phyloP scores from a whole-genome alignment of 495 filamentous ascomycete species.

The Gamarada debralockiae region DNA sequence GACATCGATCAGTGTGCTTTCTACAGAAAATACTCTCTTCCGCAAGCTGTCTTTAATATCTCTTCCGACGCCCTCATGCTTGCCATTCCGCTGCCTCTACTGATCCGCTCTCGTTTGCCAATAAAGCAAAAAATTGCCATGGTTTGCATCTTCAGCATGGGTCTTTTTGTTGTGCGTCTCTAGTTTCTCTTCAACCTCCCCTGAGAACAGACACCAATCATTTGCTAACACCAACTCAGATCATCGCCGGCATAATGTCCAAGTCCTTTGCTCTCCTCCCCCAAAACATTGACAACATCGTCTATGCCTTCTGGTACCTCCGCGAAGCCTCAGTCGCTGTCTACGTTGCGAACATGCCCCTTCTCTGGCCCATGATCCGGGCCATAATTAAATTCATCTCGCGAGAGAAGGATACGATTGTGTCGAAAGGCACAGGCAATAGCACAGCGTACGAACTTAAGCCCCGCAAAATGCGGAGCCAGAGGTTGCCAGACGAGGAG shows the following conservation, averaged over 20 bases:
- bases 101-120: no score
- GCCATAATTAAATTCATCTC: no score
- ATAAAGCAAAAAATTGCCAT: no score
- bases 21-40: no score
- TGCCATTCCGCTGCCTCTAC: no score
- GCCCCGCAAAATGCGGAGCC: no score
- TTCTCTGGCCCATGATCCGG: constrained; percentile 42
- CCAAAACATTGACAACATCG: constrained; percentile 35
- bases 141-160: constrained; percentile 43
- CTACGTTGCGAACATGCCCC: constrained; percentile 44
- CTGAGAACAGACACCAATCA: constrained; percentile 36
- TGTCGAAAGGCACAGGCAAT: no score
- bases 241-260: constrained; percentile 40
- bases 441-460: no score
- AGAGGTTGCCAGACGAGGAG: no score
- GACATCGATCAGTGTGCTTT: constrained; percentile 44
- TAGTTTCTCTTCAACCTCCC: constrained; percentile 42
- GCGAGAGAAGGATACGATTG: no score
- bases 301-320: constrained; percentile 49
- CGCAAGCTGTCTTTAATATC: no score
- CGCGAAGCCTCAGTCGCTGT: constrained; percentile 42
- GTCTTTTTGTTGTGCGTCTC: constrained; percentile 41
- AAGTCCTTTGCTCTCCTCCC: constrained; percentile 42
- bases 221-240: constrained; percentile 34
- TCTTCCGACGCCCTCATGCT: no score